Evolutionary conservation across 2,329 filamentous ascomycete genomes (phyloP).

Genomic region (Triangularia verruculosa): DNA sequence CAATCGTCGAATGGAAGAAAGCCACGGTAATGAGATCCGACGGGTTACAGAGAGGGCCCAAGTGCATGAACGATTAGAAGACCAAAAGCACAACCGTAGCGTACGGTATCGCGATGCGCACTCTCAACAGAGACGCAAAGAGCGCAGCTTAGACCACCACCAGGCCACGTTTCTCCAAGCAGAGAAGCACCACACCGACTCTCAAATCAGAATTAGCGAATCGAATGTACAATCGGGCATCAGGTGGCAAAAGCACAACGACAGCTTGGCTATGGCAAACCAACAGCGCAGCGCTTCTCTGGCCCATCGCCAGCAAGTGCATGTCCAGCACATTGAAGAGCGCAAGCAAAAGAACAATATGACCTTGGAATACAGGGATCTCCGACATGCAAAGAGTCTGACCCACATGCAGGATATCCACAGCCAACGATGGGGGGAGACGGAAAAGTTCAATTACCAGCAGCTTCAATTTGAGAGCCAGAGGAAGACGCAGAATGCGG

Average conservation of each 20-base stretch:
- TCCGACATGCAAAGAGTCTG: conserved; percentile 17
- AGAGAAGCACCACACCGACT: conserved; percentile 19
- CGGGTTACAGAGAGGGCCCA: conserved; percentile 23
- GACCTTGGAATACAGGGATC: conserved; percentile 6
- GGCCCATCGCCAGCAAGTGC: conserved; percentile 9
- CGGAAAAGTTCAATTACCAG: conserved; percentile 14
- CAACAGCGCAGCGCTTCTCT: conserved; percentile 16
- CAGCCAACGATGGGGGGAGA: conserved; percentile 8
- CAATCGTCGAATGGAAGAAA: conserved; percentile 19
- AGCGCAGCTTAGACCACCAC: conserved; percentile 22
- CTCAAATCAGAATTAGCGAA: conserved; percentile 17
- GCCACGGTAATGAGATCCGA: conserved; percentile 18
- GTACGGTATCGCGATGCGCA: conserved; percentile 20
- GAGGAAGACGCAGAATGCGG: conserved; percentile 13
- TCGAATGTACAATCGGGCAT: conserved; percentile 16
- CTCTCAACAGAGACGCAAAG: conserved; percentile 18
- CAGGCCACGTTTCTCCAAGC: conserved; percentile 16
- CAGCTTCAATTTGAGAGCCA: conserved; percentile 15
- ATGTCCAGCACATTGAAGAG: conserved; percentile 17
- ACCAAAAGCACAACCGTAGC: conserved; percentile 16
- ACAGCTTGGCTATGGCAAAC: conserved; percentile 18
- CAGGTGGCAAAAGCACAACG: conserved; percentile 22
- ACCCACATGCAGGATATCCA: conserved; percentile 17
- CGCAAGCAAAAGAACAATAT: conserved; percentile 1
- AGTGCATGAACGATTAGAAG: conserved; percentile 14